These are phyloP conservation scores for Hypoxylon cercidicola DNA, from an alignment of 495 filamentous ascomycete genomes.

Conservation along the genomic window DNA sequence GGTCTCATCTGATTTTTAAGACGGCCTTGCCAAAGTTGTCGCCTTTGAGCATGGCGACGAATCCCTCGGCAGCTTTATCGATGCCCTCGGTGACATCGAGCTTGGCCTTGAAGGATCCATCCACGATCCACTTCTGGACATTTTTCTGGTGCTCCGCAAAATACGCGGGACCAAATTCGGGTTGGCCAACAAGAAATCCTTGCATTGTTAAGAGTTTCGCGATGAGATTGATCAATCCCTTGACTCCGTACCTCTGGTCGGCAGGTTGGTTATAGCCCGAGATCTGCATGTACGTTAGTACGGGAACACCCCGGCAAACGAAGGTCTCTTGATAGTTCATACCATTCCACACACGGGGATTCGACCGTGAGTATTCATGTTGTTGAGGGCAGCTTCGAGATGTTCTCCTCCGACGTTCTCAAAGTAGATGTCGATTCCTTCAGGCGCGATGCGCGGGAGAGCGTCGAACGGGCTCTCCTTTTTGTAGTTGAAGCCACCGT, in stretches of 20 bases:
- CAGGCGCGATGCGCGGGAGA: constrained; percentile 75
- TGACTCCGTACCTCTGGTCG: constrained; percentile 72
- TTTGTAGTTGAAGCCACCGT: constrained; percentile 78
- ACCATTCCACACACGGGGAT: constrained; percentile 69
- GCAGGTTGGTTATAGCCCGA: constrained; percentile 78
- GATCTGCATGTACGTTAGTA: constrained; percentile 54
- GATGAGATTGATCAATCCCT: constrained; percentile 66
- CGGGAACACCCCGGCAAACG: not conserved
- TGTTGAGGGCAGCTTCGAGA: constrained; percentile 77
- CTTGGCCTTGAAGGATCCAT: constrained; percentile 81
- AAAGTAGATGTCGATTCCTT: constrained; percentile 94
- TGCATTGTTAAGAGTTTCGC: constrained; percentile 63
- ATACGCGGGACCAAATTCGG: constrained; percentile 76
- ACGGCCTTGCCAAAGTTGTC: constrained; percentile 95
- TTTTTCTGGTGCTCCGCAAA: constrained; percentile 81
- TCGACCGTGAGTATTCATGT: constrained; percentile 76
- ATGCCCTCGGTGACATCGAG: constrained; percentile 79
- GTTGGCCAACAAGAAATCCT: constrained; percentile 79
- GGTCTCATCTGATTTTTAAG: constrained; percentile 68
- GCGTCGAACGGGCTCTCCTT: constrained; percentile 73
- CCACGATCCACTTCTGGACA: constrained; percentile 83
- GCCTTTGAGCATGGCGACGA: constrained; percentile 87
- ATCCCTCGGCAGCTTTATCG: constrained; percentile 80
- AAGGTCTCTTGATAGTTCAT: constrained; percentile 21
- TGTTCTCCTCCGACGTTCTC: constrained; percentile 95